Base-by-base conservation (phyloP, 2,329 filamentous ascomycete species). In the Fusarium sp. region DNA sequence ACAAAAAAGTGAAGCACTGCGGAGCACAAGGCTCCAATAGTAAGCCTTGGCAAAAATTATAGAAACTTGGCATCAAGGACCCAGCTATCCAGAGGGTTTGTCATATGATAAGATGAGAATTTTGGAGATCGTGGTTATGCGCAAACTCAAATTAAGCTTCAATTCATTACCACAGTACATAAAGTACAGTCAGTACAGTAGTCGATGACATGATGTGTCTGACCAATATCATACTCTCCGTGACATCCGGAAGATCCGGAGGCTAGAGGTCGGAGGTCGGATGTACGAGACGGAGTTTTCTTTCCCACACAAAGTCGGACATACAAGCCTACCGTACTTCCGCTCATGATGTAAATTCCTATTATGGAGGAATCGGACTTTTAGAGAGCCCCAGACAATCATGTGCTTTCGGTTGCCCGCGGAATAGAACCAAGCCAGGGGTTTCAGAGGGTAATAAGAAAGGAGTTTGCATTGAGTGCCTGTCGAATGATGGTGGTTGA, bases 401-500 rank as follows among this genome's bases (percentile, higher is more conserved):
- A 39, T 35, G 46, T 52, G 46, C 31, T 7, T 33, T 6, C 31
- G 31, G 31, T 15, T 15, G 37, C 17, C n/a, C 18, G 41, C 52
- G 51, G 50, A 47, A 47, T 33, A 31, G 21, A 40, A n/a, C 7
- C 5, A 35, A 9, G 31, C 41, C 41, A 51, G 37, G 61, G 50
- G 47, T 14, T 36, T 31, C 21, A n/a, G 17, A 37, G 6, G 27
- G 48, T 55, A 55, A 58, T 51, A 14, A 31, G 17, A 50, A 58
- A 21, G 29, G 17, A 47, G 36, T 14, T 43, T 51, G 23, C 31
- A 29, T 35, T 43, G 31, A 51, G 37, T 21, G 50, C 36, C 14
- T 40, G 54, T 69, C 62, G 51, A 42, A 67, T 51, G 68, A 69
- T 71, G 45, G 41, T 50, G 57, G 46, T 53, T 54, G 46, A 54